Conservation (phyloP, 2,329 filamentous ascomycete genomes). For the Penicillium fuscoglaucum region DNA sequence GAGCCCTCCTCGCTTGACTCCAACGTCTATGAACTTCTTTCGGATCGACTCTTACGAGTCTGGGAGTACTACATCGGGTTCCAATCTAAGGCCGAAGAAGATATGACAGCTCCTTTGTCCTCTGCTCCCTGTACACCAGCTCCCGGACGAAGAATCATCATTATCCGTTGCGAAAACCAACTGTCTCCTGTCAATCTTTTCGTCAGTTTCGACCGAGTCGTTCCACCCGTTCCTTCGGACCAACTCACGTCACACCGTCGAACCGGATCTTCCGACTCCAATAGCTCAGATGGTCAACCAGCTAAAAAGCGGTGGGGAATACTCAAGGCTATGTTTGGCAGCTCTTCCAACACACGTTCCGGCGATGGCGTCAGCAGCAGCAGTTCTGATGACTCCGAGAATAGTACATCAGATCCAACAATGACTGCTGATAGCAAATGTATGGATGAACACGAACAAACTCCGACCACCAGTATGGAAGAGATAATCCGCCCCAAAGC, state of each 20-base stretch:
- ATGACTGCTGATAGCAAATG: constrained; percentile 27
- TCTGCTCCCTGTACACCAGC: constrained; percentile 82
- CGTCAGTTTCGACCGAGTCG: constrained; percentile 64
- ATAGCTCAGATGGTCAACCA: constrained; percentile 25
- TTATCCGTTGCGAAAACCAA: constrained; percentile 76
- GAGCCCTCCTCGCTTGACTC: constrained; percentile 63
- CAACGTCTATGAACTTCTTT: constrained; percentile 69
- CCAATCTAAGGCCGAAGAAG: constrained; percentile 64
- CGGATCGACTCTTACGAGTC: constrained; percentile 65
- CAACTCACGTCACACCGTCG: constrained; percentile 38
- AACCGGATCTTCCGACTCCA: constrained; percentile 34
- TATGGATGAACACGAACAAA: constrained; percentile 30
- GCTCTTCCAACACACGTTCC: constrained; percentile 46
- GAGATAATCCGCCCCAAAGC: constrained; percentile 37
- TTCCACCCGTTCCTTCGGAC: constrained; percentile 40
- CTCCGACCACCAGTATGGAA: constrained; percentile 22
- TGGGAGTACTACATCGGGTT: constrained; percentile 81
- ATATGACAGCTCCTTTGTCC: constrained; percentile 61
- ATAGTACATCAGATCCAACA: constrained; percentile 28
- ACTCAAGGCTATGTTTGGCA: constrained; percentile 52
- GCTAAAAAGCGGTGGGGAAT: constrained; percentile 53
- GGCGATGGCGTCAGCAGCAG: constrained; percentile 45
- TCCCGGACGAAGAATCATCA: constrained; percentile 81
- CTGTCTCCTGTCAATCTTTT: constrained; percentile 55
- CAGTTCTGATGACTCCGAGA: constrained; percentile 39